Base-by-base conservation (phyloP, 139 green algal genomes). In the Zygnema circumcarinatum region DNA sequence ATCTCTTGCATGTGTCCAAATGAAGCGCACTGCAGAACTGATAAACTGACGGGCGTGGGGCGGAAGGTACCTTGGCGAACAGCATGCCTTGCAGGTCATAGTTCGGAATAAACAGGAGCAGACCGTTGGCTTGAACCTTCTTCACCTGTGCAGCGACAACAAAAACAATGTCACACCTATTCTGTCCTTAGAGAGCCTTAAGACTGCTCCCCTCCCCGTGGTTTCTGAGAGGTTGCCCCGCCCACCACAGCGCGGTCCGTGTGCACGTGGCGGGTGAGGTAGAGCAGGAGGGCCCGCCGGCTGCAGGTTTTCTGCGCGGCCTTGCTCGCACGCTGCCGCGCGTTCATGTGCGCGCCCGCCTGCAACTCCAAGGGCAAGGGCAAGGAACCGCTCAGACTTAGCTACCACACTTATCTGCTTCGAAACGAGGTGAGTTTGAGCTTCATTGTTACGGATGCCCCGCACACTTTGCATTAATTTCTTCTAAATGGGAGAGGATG, bases 231-330 rank as follows among this genome's bases (percentile, higher is more conserved):
- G 54, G 54, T 29, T 72, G 54, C 25, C 25, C 25, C 54, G 16
- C 47, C 3, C 33, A 82, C 88, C 40, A 95, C 84, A n/a, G 92
- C 94, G 1, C 81, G 67, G 84, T 95, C 92, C 73, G 94, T 89
- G 16, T 94, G 92, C 21, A 91, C 89, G 47, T 88, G 36, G 0
- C 62, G 56, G 76, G 93, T 87, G 79, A 96, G 91, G 52, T 95
- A 91, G 79, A 95, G 91, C 83, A 96, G 91, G 39, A 96, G 92
- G 92, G 93, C 94, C 31, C 95, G 85, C 76, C 94, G 93, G n/a
- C 67, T 85, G 91, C 94, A 96, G 47, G 93, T 86, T 82, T 94
- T 93, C 78, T 94, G 90, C 0, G 93, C 93, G 0, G 81, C 56
- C 83, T 96, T 96, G 79, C 92, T 89, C 0, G 82, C 83, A 0